Base-by-base conservation (phyloP, 495 filamentous ascomycete species). In the Astrothelium subdiscretum region DNA sequence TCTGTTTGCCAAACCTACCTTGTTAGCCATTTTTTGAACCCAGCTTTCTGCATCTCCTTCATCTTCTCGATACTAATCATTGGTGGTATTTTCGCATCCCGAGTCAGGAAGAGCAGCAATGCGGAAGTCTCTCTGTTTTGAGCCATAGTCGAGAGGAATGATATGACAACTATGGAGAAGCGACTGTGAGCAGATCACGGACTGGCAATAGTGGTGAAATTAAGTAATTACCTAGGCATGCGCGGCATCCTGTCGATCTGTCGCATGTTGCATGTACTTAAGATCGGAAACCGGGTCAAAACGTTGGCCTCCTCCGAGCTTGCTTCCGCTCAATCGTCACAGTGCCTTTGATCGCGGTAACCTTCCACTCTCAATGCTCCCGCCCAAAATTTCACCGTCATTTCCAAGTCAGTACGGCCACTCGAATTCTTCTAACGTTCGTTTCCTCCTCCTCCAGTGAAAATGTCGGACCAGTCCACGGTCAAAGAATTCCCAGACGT, bases 401-500 rank as follows among this genome's bases (percentile, higher is more conserved):
- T 38, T 38, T 38, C 35, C 35, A 38, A 8, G 35, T n/a, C n/a
- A n/a, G n/a, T n/a, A n/a, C n/a, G n/a, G n/a, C n/a, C n/a, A n/a
- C n/a, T n/a, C n/a, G n/a, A n/a, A n/a, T n/a, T n/a, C n/a, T n/a
- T n/a, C n/a, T n/a, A n/a, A n/a, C n/a, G n/a, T n/a, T n/a, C n/a
- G n/a, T 15, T 15, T 8, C 15, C 35, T 38, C 35, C 35, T 38
- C 8, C 8, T 38, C 8, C 35, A 38, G 58, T 5, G n/a, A 61
- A 1, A 18, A 68, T 68, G 66, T 59, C 52, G 40, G 63, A 44
- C n/a, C 58, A 66, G 3, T 58, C 69, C 13, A 64, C 67, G n/a
- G 62, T 69, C 58, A 71, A 68, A 48, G 84, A 83, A n/a, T 94
- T 95, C 70, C 90, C 91, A n/a, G 86, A 94, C 69, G 80, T 92